A percentile compares a stretch with the other conserved stretches of the same genome.
Conservation (phyloP, 768 basidiomycete species). For the Mycena belliarum region DNA sequence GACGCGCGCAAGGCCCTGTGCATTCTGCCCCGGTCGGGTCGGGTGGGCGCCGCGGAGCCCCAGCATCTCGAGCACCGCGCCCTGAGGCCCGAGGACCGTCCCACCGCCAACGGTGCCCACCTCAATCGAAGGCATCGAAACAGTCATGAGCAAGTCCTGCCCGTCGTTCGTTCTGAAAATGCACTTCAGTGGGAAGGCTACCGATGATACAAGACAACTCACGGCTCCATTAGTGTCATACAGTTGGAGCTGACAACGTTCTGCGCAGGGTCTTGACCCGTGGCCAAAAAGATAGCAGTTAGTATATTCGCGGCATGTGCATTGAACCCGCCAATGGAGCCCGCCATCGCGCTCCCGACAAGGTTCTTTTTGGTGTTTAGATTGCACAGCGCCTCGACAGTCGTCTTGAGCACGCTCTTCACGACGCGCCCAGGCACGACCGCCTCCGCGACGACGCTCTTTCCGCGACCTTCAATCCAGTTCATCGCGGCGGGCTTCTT, state of each 20-base stretch:
- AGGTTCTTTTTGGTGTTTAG: constrained; percentile 97
- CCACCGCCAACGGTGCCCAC: constrained; percentile 98
- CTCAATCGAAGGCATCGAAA: constrained; percentile 99
- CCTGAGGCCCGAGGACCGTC: constrained; percentile 88
- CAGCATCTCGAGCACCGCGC: constrained; percentile 89
- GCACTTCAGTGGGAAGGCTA: not conserved
- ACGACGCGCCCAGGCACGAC: constrained; percentile 88
- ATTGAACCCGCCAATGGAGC: constrained; percentile 96
- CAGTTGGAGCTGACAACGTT: constrained; percentile 99
- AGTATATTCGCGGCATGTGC: constrained; percentile 98
- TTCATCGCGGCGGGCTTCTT: constrained; percentile 99
- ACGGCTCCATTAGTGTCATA: constrained; percentile 99
- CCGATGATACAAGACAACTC: constrained; percentile 38
- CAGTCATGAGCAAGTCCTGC: constrained; percentile 87
- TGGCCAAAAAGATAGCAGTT: constrained; percentile 93
- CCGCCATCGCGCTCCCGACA: constrained; percentile 97
- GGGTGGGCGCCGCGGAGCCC: constrained; percentile 90
- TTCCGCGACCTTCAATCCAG: constrained; percentile 99
- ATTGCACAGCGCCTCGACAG: constrained; percentile 84
- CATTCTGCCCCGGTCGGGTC: constrained; percentile 84
- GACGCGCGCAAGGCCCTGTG: constrained; percentile 85
- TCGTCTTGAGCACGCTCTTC: constrained; percentile 92
- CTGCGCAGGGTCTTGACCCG: constrained; percentile 98
- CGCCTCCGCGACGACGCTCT: constrained; percentile 96
- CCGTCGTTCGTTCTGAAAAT: constrained; percentile 79